Base-by-base conservation (phyloP, 129 eudicot genomes). In the Flaveria robusta region DNA sequence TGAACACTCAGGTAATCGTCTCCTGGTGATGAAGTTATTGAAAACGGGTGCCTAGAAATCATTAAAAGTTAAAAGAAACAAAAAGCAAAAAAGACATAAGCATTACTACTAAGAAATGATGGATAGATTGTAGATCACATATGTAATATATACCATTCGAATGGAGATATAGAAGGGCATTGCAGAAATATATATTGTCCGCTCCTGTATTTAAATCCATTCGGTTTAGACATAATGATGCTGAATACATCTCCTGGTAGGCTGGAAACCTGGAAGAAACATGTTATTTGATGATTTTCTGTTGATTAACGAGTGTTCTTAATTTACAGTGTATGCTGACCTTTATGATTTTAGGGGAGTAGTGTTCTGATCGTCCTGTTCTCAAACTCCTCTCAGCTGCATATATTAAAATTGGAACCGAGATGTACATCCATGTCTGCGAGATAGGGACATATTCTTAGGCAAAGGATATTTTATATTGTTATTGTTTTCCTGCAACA, bases 381-480 rank as follows among this genome's bases (percentile, higher is more conserved):
- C 99, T 87, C 18, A 95, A 88, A 69, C 87, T 87, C 73, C 99
- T 86, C 79, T 95, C 97, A 73, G 96, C 97, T 71, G 97, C 96
- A 82, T 95, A 95, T 15, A 95, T 83, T 56, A 95, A 72, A 2
- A 95, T 92, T 37, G 99, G 99, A 72, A 89, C 87, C 1, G 97
- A 91, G 55, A 95, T 85, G 82, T 89, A 95, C 92, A 95, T 95
- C 99, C 97, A 95, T 23, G 99, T 95, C 99, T 95, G 90, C 10
- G 6, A 83, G 71, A 70, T 49, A 42, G 26, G 49, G 79, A 70
- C 18, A 76, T 7, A 26, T 68, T 31, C 39, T 63, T 45, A 86
- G 77, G 37, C 45, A 16, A 55, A 14, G 67, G 39, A 14, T 3
- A 39, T 14, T 23, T 52, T 31, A 26, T 26, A 80, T 9, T 51